A percentile compares a stretch with the other conserved stretches of the same genome.
These are phyloP conservation scores for Monosporozyma servazzii DNA, from an alignment of 805 yeast genomes.

Conservation along the genomic window DNA sequence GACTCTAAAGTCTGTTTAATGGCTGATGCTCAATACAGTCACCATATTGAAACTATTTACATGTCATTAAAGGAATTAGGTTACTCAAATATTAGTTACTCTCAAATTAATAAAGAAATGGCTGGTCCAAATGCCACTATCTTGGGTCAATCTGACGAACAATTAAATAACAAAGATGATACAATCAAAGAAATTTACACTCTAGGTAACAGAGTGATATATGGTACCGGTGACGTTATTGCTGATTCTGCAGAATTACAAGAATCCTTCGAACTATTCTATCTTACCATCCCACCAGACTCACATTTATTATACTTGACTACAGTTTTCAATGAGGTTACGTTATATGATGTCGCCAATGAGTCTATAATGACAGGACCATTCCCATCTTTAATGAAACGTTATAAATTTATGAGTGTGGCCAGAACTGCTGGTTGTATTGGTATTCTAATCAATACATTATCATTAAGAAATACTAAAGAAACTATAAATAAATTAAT, in stretches of 20 bases:
- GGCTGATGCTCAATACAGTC: conserved; percentile 65
- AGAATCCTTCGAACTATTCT: conserved; percentile 51
- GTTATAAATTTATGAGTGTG: conserved; percentile 78
- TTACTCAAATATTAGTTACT: conserved; percentile 32
- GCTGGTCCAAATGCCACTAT: conserved; percentile 31
- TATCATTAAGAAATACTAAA: conserved; percentile 70
- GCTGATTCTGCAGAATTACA: conserved; percentile 18
- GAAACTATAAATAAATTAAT: conserved; percentile 54
- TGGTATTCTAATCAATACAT: conserved; percentile 83
- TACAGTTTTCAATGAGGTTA: conserved; percentile 53
- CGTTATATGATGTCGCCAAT: conserved; percentile 39
- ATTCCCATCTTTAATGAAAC: conserved; percentile 66
- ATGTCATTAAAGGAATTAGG: conserved; percentile 21
- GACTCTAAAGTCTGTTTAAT: conserved; percentile 47
- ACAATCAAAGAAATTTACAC: conserved; percentile 19
- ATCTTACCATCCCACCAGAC: conserved; percentile 63
- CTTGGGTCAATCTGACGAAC: conserved; percentile 30
- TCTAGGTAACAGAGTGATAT: conserved; percentile 29
- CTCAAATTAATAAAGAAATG: conserved; percentile 32
- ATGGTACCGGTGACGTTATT: conserved; percentile 8
- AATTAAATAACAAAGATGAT: conserved; percentile 3
- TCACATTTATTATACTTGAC: conserved; percentile 70
- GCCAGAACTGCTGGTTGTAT: conserved; percentile 89
- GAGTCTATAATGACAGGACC: conserved; percentile 43
- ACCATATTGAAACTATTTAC: conserved; percentile 36